Evolutionary conservation across 2,329 filamentous ascomycete genomes (phyloP).

Genomic region (Aspergillus japonicus): DNA sequence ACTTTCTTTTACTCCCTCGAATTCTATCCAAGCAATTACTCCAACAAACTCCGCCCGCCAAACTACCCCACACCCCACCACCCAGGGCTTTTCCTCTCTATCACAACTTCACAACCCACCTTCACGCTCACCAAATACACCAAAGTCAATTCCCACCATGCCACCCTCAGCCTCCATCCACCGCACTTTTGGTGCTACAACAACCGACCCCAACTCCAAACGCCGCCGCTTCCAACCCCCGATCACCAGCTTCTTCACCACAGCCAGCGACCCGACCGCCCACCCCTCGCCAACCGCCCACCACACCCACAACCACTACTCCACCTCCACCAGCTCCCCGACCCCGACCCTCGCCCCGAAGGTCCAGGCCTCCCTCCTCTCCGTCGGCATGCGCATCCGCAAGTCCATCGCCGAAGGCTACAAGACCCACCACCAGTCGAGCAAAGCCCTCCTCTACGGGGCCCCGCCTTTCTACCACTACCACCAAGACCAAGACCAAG

Average conservation of each 20-base stretch:
- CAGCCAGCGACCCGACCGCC: slow-evolving; percentile 3
- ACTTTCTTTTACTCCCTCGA: neutral
- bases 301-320: slow-evolving; percentile 42
- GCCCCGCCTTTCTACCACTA: too few species aligned
- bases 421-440: slow-evolving; percentile 59
- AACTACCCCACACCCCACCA: neutral
- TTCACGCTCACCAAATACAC: neutral
- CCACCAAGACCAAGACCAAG: too few species aligned
- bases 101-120: neutral
- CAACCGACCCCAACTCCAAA: slow-evolving; percentile 30
- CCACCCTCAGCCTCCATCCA: slow-evolving; percentile 16
- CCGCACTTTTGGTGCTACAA: neutral
- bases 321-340: slow-evolving; percentile 38
- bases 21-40: too few species aligned
- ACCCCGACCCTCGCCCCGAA: slow-evolving; percentile 59
- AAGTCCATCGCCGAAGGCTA: slow-evolving; percentile 94
- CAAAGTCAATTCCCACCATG: slow-evolving; percentile 6
- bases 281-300: slow-evolving; percentile 10
- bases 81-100: neutral
- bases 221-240: slow-evolving; percentile 47
- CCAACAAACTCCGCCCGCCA: too few species aligned
- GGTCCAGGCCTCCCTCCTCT: slow-evolving; percentile 80
- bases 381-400: slow-evolving; percentile 89
- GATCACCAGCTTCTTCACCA: slow-evolving; percentile 41
- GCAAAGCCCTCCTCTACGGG: too few species aligned